Base-by-base conservation (phyloP, 305 asterid species). In the Nicotiana rustica region DNA sequence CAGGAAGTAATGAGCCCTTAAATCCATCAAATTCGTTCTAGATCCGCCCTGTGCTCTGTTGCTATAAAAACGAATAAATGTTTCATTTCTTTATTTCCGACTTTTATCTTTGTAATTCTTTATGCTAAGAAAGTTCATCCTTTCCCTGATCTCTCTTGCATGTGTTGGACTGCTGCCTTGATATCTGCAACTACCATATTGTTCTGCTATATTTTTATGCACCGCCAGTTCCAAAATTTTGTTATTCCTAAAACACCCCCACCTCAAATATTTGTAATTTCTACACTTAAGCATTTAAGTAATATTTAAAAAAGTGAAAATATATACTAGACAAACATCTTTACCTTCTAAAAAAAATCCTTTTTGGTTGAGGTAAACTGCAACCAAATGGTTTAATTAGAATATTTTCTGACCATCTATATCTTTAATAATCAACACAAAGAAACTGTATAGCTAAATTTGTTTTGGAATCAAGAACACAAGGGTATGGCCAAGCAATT, bases 131-230 rank as follows among this genome's bases (percentile, higher is more conserved):
- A 73, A 49, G 33, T 21, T 71, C 78, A 71, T 71, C 38, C 78
- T 44, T 13, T 71, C 15, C 36, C 18, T 49, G 41, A 73, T 49
- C 10, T 25, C 64, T 25, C 25, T 49, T 49, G 64, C 64, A 73
- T 47, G 64, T 73, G 79, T 49, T 47, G 79, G 38, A 21, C 79
- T 71, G 38, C 13, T 71, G 14, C 29, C 62, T 73, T 21, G 62
- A 25, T 33, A 25, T 25, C 4, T 6, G 64, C 14, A 49, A 73
- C 79, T 25, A 73, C 44, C 79, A 73, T 25, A 5, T 18, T 10
- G 14, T 49, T 57, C 19, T 71, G 6, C 36, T 3, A 3, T 49
- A 13, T 49, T 41, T 47, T 44, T 47, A 21, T 73, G 62, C 79
- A 73, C 79, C 64, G 62, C 15, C 44, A 25, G 0, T 18, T 70